Evolutionary conservation across 2,329 filamentous ascomycete genomes (phyloP), one percentile per base, ranked within the genome.

Genomic region (Pleomassaria siparia): DNA sequence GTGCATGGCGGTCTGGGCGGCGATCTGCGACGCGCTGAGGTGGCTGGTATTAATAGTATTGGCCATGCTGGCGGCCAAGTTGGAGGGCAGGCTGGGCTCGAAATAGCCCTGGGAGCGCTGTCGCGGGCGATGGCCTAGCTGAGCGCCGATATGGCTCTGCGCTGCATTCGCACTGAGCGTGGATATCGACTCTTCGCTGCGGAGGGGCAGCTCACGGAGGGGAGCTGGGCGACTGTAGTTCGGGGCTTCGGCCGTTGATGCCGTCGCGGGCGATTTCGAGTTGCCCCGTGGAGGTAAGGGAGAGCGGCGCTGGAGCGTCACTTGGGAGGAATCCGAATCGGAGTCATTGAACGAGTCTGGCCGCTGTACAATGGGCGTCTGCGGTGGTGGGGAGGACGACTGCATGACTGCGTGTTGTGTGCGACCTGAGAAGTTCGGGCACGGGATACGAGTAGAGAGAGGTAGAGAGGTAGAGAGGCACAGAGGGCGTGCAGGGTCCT

Each of bases 91-190:
- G 18, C 80, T 84, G 33, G 87, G 83, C 65, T 91, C 88, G 63
- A 91, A 91, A 62, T 85, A 82, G 60, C 88, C 88, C 66, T 88
- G 87, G 8, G 82, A 87, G 57, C 86, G 82, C 51, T 88, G 88
- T 60, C 88, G 81, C 56, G 71, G 85, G 71, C 66, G 81, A 71
- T 77, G 87, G 74, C 60, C 75, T 58, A 70, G 71, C 62, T 62
- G 62, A 55, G 53, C 65, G 65, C 64, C 59, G 62, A 54, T 53
- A 44, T 57, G 53, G 37, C 50, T 51, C 53, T 58, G 57, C 40
- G 49, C 55, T 12, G n/a, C n/a, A 16, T 18, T 16, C 4, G 29
- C 29, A 51, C 55, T 56, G 3, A 51, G 43, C 72, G 64, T 35
- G 12, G 33, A 44, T 47, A 55, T n/a, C n/a, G n/a, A 28, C 70